Base-by-base conservation (phyloP, 1,284 basidiomycete genomes). In the Apiotrichum sp. region DNA sequence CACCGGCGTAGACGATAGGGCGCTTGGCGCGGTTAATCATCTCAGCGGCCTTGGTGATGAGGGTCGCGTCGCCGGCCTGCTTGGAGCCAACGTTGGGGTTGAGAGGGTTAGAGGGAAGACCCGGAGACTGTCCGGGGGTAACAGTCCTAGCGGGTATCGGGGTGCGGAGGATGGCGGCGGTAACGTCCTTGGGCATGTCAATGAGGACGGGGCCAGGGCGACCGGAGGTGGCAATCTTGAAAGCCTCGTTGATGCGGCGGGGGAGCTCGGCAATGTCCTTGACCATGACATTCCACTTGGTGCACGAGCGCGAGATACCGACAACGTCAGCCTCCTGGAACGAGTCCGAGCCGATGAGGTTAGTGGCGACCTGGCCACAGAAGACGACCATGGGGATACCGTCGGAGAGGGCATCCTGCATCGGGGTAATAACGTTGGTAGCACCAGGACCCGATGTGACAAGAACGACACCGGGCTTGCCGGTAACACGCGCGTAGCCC, bases 211-310 rank as follows among this genome's bases (percentile, higher is more conserved):
- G 95, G 3, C 95, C 95, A 1, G 93, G 95, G 42, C 96, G 86
- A 2, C 95, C 96, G 8, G 91, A 91, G 2, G 90, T 96, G 36
- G 96, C 95, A 64, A 98, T 98, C 78, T 98, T 96, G 84, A 98
- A 98, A 0, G 95, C 96, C 77, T 98, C 95, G 75, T 98, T 98
- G 77, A 98, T 96, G 62, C 95, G 83, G 50, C 95, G 81, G 7
- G 95, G 96, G 4, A 98, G 82, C 77, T 98, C 95, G 32, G 89
- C 78, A 62, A 98, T 91, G 73, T 96, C 93, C 78, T 98, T 98
- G 60, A 98, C 90, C 93, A 98, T 96, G 63, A 98, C 93, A 75
- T 98, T 98, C 96, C 95, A 98, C 77, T 98, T 98, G 33, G 96
- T 98, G 80, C 95, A 98, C 65, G 86, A 86, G 62, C 95, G 82